Base-by-base conservation (phyloP, 768 basidiomycete species). In the Termitomyces bulborhizus region DNA sequence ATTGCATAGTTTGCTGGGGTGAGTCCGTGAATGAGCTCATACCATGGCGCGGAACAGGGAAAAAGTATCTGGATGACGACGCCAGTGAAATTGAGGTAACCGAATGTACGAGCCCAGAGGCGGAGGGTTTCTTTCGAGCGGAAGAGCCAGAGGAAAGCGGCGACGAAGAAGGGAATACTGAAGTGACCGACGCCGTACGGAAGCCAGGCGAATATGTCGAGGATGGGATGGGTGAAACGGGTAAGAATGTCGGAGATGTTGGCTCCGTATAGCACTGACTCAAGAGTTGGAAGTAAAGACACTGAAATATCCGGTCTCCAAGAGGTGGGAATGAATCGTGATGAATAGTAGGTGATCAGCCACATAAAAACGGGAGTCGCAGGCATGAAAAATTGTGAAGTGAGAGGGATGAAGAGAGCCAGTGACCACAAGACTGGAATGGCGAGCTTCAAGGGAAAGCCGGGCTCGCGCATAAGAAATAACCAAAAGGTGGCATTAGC, bases 221-320 rank as follows among this genome's bases (percentile, higher is more conserved):
- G 84, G 42, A 92, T 61, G 15, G 94, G 90, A 66, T 96, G 92
- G 9, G 96, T 98, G 71, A 85, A 95, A 16, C 93, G 82, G 24
- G 96, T 98, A 57, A 98, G 85, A 68, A 98, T 87, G 71, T 98
- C 95, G 36, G 93, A 96, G 55, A 98, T 93, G 71, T 98, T 98
- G 53, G 95, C 96, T 1, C 97, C 97, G 68, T 97, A 98, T 4
- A 98, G 78, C 29, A 97, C 93, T 18, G 89, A 84, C 67, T 99
- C 97, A 51, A 98, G 82, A 0, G 96, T 96, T 0, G 97, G 96
- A 5, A 99, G 85, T 9, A 98, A 78, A 34, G 91, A 86, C 60
- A 99, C 96, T 54, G 90, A 93, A 27, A 98, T 90, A 26, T 78
- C 71, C 0, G 97, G 97, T 2, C 97, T 80, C 69, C 81, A 84